Evolutionary conservation across 2,329 filamentous ascomycete species (phyloP).

Genomic region (Sarocladium kiliense): DNA sequence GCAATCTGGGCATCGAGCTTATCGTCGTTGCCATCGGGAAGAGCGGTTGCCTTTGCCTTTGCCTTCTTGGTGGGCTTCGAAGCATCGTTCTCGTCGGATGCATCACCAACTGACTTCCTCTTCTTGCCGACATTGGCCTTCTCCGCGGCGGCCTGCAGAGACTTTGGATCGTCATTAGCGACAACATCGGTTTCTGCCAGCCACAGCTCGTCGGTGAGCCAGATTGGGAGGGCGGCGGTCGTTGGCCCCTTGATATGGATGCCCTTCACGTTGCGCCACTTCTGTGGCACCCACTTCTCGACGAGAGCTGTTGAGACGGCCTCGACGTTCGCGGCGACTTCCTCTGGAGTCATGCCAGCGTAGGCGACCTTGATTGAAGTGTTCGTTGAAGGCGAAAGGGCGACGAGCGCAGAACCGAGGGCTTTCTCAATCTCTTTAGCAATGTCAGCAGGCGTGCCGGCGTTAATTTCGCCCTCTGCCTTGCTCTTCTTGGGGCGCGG

Average conservation of each 20-base stretch:
- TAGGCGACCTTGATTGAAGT: slow-evolving; percentile 77
- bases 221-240: slow-evolving; percentile 87
- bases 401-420: slow-evolving; percentile 70
- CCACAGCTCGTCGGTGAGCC: slow-evolving; percentile 91
- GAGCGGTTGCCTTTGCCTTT: slow-evolving; percentile 22
- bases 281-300: slow-evolving; percentile 75
- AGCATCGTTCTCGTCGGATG: slow-evolving; percentile 23
- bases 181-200: slow-evolving; percentile 70
- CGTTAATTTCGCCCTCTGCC: slow-evolving; percentile 31
- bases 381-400: slow-evolving; percentile 72
- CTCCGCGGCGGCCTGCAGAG: slow-evolving; percentile 24
- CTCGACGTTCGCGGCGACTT: slow-evolving; percentile 76
- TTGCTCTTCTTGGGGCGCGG: slow-evolving; percentile 43
- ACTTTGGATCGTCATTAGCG: slow-evolving; percentile 50
- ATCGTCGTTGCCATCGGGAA: slow-evolving; percentile 42
- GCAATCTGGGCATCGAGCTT: slow-evolving; percentile 54
- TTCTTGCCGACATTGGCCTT: slow-evolving; percentile 62
- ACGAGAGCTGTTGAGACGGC: slow-evolving; percentile 65
- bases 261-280: slow-evolving; percentile 80
- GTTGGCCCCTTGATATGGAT: slow-evolving; percentile 88
- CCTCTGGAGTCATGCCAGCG: slow-evolving; percentile 66
- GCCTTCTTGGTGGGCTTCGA: slow-evolving; percentile 32
- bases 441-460: slow-evolving; percentile 58
- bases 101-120: slow-evolving; percentile 44
- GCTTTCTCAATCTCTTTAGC: slow-evolving; percentile 79